Base-by-base conservation (phyloP, 2,329 filamentous ascomycete genomes). In the Colletotrichum sublineola region DNA sequence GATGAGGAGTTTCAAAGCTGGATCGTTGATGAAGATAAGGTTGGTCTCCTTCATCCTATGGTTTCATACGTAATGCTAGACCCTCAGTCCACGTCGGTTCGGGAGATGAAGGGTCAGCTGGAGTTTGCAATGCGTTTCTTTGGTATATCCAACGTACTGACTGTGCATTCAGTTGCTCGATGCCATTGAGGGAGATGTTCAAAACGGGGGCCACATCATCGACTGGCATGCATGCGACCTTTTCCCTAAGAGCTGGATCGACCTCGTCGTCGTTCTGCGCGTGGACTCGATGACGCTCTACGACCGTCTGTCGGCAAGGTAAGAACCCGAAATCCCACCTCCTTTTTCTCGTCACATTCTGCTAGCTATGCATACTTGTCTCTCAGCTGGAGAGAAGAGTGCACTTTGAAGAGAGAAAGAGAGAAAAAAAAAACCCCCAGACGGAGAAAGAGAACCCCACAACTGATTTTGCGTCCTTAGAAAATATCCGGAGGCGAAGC, bases 171-270 rank as follows among this genome's bases (percentile, higher is more conserved):
- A 95, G 91, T 85, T 99, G 42, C 88, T 99, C 31, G 96, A 99
- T 80, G 90, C 93, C 60, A 92, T 99, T 69, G 96, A 98, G 83
- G 89, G 93, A 68, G 92, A 96, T 73, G 88, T 94, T 50, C 88
- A 91, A 74, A 84, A 88, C 29, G 96, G 96, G 69, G 96, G 96
- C 29, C 94, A 91, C 81, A 91, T 99, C 77, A 93, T 99, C 79
- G 96, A 99, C 84, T 99, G 96, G 96, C 96, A 99, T 83, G 96
- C 95, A 2, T 98, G 96, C 84, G 96, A 98, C 78, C 84, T 98
- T 31, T 98, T 98, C 79, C 96, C 96, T 2, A 91, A 93, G 80
- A 93, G 93, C 79, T 97, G 95, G 94, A 93, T 99, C 79, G 96
- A 99, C 81, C 88, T 99, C 2, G 95, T 99, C 0, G 93, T 98